Base-by-base conservation (phyloP, 2,329 filamentous ascomycete species). In the Seiridium unicorne region DNA sequence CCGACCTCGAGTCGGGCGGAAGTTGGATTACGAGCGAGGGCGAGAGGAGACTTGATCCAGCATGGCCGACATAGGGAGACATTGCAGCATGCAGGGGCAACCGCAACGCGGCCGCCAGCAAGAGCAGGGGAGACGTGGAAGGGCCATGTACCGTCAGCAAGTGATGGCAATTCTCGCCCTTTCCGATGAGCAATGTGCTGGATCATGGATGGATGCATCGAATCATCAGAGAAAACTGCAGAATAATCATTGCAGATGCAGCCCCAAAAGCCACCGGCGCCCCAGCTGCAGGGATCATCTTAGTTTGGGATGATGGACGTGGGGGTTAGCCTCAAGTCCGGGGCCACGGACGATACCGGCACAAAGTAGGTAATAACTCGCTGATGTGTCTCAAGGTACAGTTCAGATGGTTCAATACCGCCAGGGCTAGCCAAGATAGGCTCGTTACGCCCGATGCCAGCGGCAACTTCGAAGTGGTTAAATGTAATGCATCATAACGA, bases 311-410 rank as follows among this genome's bases (percentile, higher is more conserved):
- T 35, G 31, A 4, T 48, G 11, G 54, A 47, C 49, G 54, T 57
- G 54, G 54, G 54, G 54, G 54, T 47, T 57, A 57, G 54, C 54
- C 54, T 46, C 54, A 57, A 57, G 54, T 36, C 34, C n/a, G 54
- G 44, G 42, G 44, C 38, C 44, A 57, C 42, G 11, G 38, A 47
- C 11, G 54, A 35, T 57, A 18, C 32, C 31, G 34, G 31, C 11
- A 35, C 32, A 53, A 35, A 36, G 49, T 53, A 53, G n/a, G 47
- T 49, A 49, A 26, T 26, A 26, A 26, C 18, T 26, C 18, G 18
- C 18, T 26, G 18, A 26, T 26, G 18, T 26, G 18, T 26, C 18
- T 26, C 18, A 26, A 26, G 18, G 18, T 26, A 26, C 18, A 26
- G 18, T 26, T 26, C 18, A 26, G 18, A 26, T 26, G 2, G 18